These are phyloP conservation scores for Fusarium sp. DNA, from an alignment of 2,329 filamentous ascomycete species.

Conservation along the genomic window DNA sequence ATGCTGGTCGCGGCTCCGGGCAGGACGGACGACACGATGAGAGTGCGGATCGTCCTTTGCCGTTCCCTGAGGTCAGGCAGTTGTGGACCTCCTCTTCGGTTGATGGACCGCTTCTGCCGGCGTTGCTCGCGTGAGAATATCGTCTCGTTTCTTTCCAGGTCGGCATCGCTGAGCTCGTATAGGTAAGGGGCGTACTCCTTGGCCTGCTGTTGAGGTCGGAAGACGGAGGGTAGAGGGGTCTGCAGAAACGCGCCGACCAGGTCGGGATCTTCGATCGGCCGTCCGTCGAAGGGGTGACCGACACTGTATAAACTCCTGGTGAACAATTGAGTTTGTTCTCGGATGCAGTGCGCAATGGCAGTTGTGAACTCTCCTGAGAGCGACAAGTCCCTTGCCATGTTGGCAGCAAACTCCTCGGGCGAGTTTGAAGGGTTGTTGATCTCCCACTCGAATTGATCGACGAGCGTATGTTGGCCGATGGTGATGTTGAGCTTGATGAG, in stretches of 20 bases:
- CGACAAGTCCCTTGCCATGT: constrained; percentile 90
- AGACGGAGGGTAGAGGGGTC: constrained; percentile 83
- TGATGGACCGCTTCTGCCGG: constrained; percentile 94
- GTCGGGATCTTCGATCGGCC: constrained; percentile 92
- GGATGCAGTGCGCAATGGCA: constrained; percentile 96
- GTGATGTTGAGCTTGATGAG: constrained; percentile 97
- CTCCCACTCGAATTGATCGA: constrained; percentile 99
- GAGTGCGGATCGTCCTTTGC: constrained; percentile 90
- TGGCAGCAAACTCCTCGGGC: constrained; percentile 91
- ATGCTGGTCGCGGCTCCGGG: constrained; percentile 84
- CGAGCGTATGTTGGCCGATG: constrained; percentile 91
- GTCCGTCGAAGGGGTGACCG: constrained; percentile 93
- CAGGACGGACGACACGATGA: constrained; percentile 91
- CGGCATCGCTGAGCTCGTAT: constrained; percentile 91
- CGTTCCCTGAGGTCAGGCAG: constrained; percentile 96
- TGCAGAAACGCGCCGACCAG: constrained; percentile 86
- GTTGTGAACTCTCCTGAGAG: constrained; percentile 96
- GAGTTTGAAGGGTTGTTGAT: constrained; percentile 96
- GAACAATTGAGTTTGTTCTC: constrained; percentile 95
- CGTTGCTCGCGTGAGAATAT: constrained; percentile 95
- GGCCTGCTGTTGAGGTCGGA: constrained; percentile 90
- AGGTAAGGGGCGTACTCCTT: constrained; percentile 95
- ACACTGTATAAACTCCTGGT: constrained; percentile 93
- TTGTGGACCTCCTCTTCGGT: constrained; percentile 89
- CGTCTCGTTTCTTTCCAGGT: constrained; percentile 89